These are phyloP conservation scores for Bacterosira constricta DNA, from an alignment of 108 stramenopile genomes.

Conservation along the genomic window DNA sequence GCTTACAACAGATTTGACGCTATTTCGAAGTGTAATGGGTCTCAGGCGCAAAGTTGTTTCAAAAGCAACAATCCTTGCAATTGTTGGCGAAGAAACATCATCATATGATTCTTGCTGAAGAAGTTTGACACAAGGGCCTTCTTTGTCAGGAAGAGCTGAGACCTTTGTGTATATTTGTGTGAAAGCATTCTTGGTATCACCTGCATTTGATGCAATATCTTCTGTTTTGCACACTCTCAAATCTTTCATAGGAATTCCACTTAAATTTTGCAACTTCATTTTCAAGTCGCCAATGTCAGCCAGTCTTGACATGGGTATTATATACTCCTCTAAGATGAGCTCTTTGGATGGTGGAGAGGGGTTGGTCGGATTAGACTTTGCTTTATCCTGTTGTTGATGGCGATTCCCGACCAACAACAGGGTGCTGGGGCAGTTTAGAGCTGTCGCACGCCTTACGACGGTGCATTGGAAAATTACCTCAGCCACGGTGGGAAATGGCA, in stretches of 20 bases:
- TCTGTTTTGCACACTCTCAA: constrained; percentile 69
- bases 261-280: constrained; percentile 74
- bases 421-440: constrained; percentile 69
- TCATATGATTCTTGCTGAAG: constrained; percentile 57
- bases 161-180: constrained; percentile 48
- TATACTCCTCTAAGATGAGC: constrained; percentile 72
- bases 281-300: constrained; percentile 85
- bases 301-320: constrained; percentile 79
- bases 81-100: constrained; percentile 49
- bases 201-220: constrained; percentile 47
- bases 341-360: constrained; percentile 70
- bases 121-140: constrained; percentile 71
- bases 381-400: constrained; percentile 12
- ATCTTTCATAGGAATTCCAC: constrained; percentile 66
- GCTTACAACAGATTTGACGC: not conserved
- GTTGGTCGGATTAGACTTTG: not conserved
- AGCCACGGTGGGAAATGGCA: constrained; percentile 91
- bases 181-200: constrained; percentile 40
- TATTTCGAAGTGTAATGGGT: constrained; percentile 25
- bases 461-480: constrained; percentile 83
- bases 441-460: constrained; percentile 78
- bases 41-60: constrained; percentile 68
- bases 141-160: constrained; percentile 73
- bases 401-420: constrained; percentile 19
- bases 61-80: constrained; percentile 70